Percentiles rank a stretch among this genome's conserved stretches.
phyloP scores from a whole-genome alignment of 805 yeast species.

The Saccharomyces jurei region DNA sequence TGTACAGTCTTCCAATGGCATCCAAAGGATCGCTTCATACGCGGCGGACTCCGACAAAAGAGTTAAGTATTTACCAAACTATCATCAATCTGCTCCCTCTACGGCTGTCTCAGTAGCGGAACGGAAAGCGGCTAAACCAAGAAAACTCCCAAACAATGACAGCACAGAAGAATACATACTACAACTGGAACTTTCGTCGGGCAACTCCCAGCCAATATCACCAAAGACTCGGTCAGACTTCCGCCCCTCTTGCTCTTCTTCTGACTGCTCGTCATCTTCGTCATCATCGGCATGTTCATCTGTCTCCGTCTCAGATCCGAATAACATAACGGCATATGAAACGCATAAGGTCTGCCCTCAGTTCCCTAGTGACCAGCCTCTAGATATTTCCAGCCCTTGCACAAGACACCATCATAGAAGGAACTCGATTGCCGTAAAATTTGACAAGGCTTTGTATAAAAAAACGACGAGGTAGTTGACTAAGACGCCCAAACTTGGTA shows the following conservation, averaged over 20 bases:
- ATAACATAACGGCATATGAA: neutral
- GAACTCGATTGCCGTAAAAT: slow-evolving; percentile 24
- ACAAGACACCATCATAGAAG: slow-evolving; percentile 29
- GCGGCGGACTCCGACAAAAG: slow-evolving; percentile 5
- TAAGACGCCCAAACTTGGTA: neutral
- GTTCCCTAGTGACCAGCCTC: neutral
- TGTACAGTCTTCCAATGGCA: neutral
- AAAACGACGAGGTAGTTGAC: neutral
- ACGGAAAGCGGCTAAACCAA: neutral
- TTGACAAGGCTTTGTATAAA: slow-evolving; percentile 16
- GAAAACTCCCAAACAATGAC: neutral
- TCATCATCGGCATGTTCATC: neutral
- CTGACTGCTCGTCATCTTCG: neutral
- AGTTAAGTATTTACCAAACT: slow-evolving; percentile 7
- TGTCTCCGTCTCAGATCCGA: neutral
- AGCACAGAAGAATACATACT: neutral
- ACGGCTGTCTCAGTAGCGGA: neutral
- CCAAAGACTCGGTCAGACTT: neutral
- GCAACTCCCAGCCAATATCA: neutral
- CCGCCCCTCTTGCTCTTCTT: neutral
- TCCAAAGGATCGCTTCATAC: slow-evolving; percentile 6
- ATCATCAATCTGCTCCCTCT: slow-evolving; percentile 17
- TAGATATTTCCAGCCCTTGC: slow-evolving; percentile 13
- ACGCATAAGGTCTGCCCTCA: neutral
- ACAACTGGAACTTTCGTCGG: neutral